Conservation (phyloP, 306 rosid genomes). For the Sechiopsis laciniata region DNA sequence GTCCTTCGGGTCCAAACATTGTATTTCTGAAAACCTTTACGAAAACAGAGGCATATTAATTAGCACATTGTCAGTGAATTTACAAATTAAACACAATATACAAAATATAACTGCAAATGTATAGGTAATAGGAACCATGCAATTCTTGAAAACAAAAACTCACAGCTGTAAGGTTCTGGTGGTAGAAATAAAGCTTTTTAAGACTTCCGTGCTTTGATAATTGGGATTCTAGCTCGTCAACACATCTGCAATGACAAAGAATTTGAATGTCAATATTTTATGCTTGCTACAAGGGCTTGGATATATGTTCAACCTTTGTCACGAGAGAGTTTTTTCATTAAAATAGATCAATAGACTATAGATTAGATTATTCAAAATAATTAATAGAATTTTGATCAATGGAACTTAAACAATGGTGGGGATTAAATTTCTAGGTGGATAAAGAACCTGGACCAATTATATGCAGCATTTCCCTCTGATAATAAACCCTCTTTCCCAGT, state of each 20-base stretch:
- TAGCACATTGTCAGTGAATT: conserved; percentile 17
- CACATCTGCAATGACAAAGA: conserved; percentile 54
- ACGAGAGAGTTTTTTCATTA: not conserved
- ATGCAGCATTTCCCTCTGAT: conserved; percentile 91
- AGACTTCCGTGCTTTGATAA: conserved; percentile 92
- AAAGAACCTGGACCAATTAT: conserved; percentile 93
- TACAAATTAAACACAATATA: conserved; percentile 26
- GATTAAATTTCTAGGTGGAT: not conserved
- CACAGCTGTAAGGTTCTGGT: conserved; percentile 91
- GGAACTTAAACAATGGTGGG: conserved; percentile 10
- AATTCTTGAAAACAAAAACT: conserved; percentile 32
- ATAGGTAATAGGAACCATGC: conserved; percentile 21
- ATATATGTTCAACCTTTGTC: not conserved
- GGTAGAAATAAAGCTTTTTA: conserved; percentile 84
- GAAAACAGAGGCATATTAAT: not conserved
- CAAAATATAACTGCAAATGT: not conserved
- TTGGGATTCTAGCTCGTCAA: conserved; percentile 84
- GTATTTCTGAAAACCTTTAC: conserved; percentile 90
- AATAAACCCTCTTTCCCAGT: conserved; percentile 94
- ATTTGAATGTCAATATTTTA: not conserved
- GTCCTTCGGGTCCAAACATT: conserved; percentile 99
- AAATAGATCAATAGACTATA: not conserved
- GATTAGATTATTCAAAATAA: not conserved
- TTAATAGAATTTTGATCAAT: not conserved
- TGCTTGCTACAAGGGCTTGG: not conserved